Percentiles rank a stretch among this genome's conserved stretches.
Conservation (phyloP, 2,329 filamentous ascomycete species). For the Beauveria sp. region DNA sequence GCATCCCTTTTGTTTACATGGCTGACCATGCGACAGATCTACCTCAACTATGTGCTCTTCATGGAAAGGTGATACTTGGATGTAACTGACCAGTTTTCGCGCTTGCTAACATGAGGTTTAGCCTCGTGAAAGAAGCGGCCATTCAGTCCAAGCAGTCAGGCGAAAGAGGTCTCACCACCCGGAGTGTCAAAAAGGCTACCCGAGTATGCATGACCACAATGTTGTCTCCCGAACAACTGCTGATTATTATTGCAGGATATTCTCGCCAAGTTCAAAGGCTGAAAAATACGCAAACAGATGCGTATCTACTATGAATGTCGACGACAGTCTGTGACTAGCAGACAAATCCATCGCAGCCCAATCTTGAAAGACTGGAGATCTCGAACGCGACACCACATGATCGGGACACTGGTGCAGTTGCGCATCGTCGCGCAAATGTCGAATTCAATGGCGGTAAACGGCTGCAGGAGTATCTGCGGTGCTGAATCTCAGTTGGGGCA, state of each 20-base stretch:
- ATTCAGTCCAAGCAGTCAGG: constrained; percentile 69
- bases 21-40: constrained; percentile 53
- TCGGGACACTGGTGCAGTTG: background rate
- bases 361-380: background rate
- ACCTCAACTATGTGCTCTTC: constrained; percentile 76
- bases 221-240: background rate
- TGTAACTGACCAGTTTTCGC: background rate
- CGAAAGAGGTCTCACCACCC: constrained; percentile 66
- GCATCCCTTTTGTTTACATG: constrained; percentile 14
- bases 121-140: constrained; percentile 70
- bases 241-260: constrained; percentile 42
- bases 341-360: background rate
- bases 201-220: constrained; percentile 46
- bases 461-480: too few species aligned
- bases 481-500: background rate
- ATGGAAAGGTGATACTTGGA: constrained; percentile 50
- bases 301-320: background rate
- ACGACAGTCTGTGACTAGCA: background rate
- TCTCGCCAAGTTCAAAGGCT: constrained; percentile 62
- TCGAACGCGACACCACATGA: background rate
- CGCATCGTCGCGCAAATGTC: background rate
- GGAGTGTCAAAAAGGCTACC: constrained; percentile 69
- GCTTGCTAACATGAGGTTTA: constrained; percentile 25
- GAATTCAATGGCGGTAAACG: background rate
- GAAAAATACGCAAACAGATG: constrained; percentile 19